Conservation (phyloP, 305 asterid species). For the Fraxinus sp. region DNA sequence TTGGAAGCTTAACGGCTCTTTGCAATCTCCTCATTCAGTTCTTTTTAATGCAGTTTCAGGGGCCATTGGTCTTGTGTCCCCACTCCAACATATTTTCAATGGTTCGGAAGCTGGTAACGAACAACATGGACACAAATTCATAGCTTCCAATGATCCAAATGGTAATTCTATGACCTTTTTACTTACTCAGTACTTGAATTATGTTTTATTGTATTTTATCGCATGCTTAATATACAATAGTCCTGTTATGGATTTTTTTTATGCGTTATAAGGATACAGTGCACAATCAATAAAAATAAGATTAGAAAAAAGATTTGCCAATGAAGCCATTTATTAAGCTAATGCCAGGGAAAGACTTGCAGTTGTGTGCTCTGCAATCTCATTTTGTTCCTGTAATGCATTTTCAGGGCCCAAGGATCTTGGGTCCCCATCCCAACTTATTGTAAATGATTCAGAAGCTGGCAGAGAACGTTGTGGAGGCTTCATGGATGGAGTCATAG, state of each 20-base stretch:
- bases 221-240: not conserved
- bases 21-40: not conserved
- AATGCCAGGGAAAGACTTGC: not conserved
- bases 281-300: not conserved
- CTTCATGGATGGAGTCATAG: conserved; percentile 19
- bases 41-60: not conserved
- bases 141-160: not conserved
- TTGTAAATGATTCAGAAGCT: conserved; percentile 25
- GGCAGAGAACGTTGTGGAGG: conserved; percentile 24
- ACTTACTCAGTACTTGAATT: not conserved
- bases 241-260: not conserved
- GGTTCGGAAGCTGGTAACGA: not conserved
- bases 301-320: not conserved
- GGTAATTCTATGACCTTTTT: not conserved
- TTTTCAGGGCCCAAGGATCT: conserved; percentile 37
- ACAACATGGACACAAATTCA: not conserved
- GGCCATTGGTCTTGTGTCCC: not conserved
- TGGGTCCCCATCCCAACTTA: conserved; percentile 26
- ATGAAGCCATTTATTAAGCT: not conserved
- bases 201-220: not conserved
- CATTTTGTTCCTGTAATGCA: not conserved
- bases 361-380: not conserved
- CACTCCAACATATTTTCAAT: not conserved
- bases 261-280: not conserved
- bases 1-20: not conserved